phyloP scores from a whole-genome alignment of 148 eudicot species.

The Dianthus caryophyllus region DNA sequence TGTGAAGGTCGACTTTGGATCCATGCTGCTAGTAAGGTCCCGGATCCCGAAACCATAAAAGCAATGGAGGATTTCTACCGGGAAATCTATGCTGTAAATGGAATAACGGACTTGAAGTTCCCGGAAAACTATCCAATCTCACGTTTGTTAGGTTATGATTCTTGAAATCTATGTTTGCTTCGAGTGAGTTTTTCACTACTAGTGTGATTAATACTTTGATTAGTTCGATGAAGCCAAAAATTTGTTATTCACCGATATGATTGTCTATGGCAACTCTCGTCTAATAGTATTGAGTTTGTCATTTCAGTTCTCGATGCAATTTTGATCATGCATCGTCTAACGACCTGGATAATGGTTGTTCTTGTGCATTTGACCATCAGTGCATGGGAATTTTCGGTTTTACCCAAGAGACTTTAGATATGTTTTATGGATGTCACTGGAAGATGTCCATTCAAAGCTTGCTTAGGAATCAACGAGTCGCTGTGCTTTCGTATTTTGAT shows the following conservation, averaged over 20 bases:
- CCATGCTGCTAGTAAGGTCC: constrained; percentile 92
- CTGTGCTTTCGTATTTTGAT: neutral
- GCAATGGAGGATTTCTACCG: constrained; percentile 92
- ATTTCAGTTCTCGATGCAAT: too few relatives aligned
- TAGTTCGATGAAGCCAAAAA: too few relatives aligned
- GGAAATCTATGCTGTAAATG: constrained; percentile 78
- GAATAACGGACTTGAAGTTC: constrained; percentile 69
- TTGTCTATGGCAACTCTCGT: too few relatives aligned
- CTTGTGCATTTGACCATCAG: neutral
- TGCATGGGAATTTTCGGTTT: neutral
- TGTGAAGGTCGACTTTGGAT: constrained; percentile 85
- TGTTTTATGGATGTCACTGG: neutral
- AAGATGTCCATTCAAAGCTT: neutral
- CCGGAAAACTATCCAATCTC: constrained; percentile 86
- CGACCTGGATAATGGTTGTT: neutral
- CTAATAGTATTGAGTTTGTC: too few relatives aligned
- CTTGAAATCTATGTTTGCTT: neutral
- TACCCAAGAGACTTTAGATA: neutral
- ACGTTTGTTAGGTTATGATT: constrained; percentile 57
- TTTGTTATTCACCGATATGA: too few relatives aligned
- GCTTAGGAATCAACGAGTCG: neutral
- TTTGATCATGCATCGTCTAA: too few relatives aligned
- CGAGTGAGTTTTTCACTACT: neutral
- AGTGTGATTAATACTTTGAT: neutral
- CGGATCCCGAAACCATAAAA: constrained; percentile 72